phyloP scores from a whole-genome alignment of 805 yeast species.

The Hanseniaspora valbyensis region DNA sequence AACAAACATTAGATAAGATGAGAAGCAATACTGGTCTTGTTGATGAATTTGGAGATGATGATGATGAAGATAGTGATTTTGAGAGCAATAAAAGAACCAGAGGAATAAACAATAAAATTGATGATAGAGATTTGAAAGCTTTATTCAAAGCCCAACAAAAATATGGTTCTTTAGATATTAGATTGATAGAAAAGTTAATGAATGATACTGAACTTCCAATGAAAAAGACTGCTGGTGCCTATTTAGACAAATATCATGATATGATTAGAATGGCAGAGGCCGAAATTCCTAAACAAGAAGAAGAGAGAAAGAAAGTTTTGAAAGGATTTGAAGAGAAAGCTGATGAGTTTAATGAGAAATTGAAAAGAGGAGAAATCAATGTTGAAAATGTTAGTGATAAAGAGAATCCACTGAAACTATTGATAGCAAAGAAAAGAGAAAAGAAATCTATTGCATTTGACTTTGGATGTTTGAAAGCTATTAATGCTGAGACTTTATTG shows the following conservation, averaged over 20 bases:
- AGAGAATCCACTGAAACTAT: slow-evolving; percentile 39
- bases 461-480: slow-evolving; percentile 71
- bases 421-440: slow-evolving; percentile 63
- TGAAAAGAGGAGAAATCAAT: slow-evolving; percentile 30
- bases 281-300: slow-evolving; percentile 54
- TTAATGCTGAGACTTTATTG: slow-evolving; percentile 81
- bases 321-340: slow-evolving; percentile 54
- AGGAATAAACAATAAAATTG: slow-evolving; percentile 44
- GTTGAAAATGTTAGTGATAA: slow-evolving; percentile 23
- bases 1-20: slow-evolving; percentile 57
- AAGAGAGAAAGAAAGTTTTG: slow-evolving; percentile 43
- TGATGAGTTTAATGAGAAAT: slow-evolving; percentile 39
- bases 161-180: slow-evolving; percentile 59
- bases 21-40: slow-evolving; percentile 35
- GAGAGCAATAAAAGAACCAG: slow-evolving; percentile 30
- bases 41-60: slow-evolving; percentile 33
- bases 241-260: slow-evolving; percentile 68
- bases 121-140: slow-evolving; percentile 78
- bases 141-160: slow-evolving; percentile 72
- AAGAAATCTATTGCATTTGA: slow-evolving; percentile 84
- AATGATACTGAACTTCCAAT: slow-evolving; percentile 83
- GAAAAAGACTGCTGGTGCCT: slow-evolving; percentile 58
- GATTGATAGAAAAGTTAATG: slow-evolving; percentile 72
- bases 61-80: slow-evolving; percentile 32
- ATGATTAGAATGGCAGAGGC: slow-evolving; percentile 51